Evolutionary conservation across 345 rosid species (phyloP).

Genomic region (Citrus cavaleriei): DNA sequence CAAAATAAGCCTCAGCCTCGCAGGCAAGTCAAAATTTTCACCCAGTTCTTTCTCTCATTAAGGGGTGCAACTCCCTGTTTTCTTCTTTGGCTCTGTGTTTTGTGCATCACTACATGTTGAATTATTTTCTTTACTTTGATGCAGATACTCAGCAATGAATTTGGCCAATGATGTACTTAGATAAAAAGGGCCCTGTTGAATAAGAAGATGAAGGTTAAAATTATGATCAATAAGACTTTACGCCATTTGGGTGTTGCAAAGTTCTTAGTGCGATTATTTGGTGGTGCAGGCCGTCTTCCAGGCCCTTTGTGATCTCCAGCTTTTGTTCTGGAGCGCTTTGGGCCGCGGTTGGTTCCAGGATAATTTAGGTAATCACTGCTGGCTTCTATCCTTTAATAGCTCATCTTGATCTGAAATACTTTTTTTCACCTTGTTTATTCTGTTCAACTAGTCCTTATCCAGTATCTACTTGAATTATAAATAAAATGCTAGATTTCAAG

Average conservation of each 20-base stretch:
- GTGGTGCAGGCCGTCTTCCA: conserved; percentile 44
- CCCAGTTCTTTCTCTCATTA: background rate
- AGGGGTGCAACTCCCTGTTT: background rate
- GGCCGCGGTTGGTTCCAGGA: conserved; percentile 45
- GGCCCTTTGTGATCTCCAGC: conserved; percentile 64
- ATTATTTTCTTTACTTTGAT: conserved; percentile 4
- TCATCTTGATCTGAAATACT: background rate
- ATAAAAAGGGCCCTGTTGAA: conserved; percentile 27
- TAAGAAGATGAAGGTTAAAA: conserved; percentile 40
- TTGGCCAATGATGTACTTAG: conserved; percentile 54
- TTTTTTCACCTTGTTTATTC: too few species aligned
- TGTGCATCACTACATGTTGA: background rate
- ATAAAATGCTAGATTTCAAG: background rate
- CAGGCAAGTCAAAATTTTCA: conserved; percentile 36
- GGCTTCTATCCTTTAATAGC: background rate
- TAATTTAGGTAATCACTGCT: conserved; percentile 45
- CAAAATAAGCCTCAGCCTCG: conserved; percentile 50
- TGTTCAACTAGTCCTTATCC: background rate
- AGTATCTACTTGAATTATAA: background rate
- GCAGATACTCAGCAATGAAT: conserved; percentile 81
- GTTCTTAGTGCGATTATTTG: conserved; percentile 31
- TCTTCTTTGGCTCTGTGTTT: background rate
- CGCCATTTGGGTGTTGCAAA: conserved; percentile 16
- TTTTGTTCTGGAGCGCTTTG: conserved; percentile 52
- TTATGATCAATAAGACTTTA: conserved; percentile 14